Evolutionary conservation across 768 basidiomycete species (phyloP).

Genomic region (Boletus rufocinnamomeus): DNA sequence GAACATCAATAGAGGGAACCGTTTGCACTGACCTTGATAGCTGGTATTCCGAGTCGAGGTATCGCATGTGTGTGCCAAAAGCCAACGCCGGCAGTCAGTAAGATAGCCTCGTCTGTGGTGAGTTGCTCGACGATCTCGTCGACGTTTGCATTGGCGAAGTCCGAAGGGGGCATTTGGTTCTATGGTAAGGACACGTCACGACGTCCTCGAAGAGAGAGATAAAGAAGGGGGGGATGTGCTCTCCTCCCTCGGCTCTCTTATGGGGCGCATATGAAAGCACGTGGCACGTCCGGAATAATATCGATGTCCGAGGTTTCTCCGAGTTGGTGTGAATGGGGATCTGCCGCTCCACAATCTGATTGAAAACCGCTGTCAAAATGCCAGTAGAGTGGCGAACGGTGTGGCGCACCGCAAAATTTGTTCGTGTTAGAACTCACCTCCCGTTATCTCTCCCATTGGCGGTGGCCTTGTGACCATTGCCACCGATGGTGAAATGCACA

Average conservation of each 20-base stretch:
- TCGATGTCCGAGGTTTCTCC: conserved; percentile 16
- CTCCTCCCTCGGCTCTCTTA: conserved; percentile 5
- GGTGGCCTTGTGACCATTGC: neutral
- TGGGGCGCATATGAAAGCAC: conserved; percentile 10
- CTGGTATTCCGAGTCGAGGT: conserved; percentile 67
- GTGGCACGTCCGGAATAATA: conserved; percentile 16
- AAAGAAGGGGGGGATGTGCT: conserved; percentile 2
- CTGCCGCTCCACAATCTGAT: neutral
- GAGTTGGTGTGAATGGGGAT: neutral
- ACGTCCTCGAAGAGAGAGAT: conserved; percentile 10
- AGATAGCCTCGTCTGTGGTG: conserved; percentile 74
- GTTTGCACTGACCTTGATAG: conserved; percentile 52
- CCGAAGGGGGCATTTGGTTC: conserved; percentile 59
- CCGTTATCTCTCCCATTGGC: neutral
- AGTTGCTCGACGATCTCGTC: conserved; percentile 62
- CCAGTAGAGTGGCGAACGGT: neutral
- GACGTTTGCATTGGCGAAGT: conserved; percentile 66
- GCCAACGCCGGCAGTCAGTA: conserved; percentile 70
- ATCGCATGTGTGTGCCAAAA: conserved; percentile 75
- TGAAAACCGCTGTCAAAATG: neutral
- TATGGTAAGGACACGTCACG: neutral
- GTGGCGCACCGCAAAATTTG: neutral
- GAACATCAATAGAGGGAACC: conserved; percentile 8
- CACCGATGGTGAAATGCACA: neutral
- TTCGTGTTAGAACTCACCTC: neutral